Conservation (phyloP, 1,284 basidiomycete species). For the Veloboletus limbatus region DNA sequence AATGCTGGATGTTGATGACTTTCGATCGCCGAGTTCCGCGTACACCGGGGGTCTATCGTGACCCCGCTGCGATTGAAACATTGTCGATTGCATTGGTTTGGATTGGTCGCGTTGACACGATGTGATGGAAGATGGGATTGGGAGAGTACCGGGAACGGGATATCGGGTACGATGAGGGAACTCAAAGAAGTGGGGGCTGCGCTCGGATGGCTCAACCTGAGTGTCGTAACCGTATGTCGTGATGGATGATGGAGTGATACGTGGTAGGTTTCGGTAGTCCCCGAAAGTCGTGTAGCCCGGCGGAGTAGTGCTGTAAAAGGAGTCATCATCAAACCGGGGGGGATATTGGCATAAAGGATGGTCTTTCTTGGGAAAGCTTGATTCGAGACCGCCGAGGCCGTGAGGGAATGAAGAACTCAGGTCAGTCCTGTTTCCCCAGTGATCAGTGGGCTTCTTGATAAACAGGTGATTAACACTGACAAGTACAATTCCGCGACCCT, state of each 20-base stretch:
- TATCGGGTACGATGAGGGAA: slow-evolving; percentile 28
- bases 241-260: slow-evolving; percentile 7
- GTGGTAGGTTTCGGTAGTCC: slow-evolving; percentile 13
- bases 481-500: slow-evolving; percentile 41
- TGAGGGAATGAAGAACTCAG: slow-evolving; percentile 30
- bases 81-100: slow-evolving; percentile 6
- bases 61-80: slow-evolving; percentile 12
- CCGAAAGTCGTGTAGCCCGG: slow-evolving; percentile 16
- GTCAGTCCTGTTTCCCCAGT: slow-evolving; percentile 20
- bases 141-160: slow-evolving; percentile 26
- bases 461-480: slow-evolving; percentile 35
- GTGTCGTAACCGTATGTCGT: slow-evolving; percentile 11
- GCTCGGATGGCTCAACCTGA: slow-evolving; percentile 11
- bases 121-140: slow-evolving; percentile 8
- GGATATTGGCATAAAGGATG: slow-evolving; percentile 4
- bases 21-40: slow-evolving; percentile 7
- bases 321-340: slow-evolving; percentile 9
- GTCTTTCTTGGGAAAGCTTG: slow-evolving; percentile 15
- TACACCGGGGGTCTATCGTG: slow-evolving; percentile 13
- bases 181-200: slow-evolving; percentile 28
- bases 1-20: slow-evolving; percentile 9
- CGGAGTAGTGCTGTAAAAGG: slow-evolving; percentile 8
- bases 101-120: slow-evolving; percentile 8
- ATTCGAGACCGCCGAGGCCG: slow-evolving; percentile 26
- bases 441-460: slow-evolving; percentile 7